These are phyloP conservation scores for Quercus agrifolia DNA, from an alignment of 306 rosid genomes.

Conservation along the genomic window DNA sequence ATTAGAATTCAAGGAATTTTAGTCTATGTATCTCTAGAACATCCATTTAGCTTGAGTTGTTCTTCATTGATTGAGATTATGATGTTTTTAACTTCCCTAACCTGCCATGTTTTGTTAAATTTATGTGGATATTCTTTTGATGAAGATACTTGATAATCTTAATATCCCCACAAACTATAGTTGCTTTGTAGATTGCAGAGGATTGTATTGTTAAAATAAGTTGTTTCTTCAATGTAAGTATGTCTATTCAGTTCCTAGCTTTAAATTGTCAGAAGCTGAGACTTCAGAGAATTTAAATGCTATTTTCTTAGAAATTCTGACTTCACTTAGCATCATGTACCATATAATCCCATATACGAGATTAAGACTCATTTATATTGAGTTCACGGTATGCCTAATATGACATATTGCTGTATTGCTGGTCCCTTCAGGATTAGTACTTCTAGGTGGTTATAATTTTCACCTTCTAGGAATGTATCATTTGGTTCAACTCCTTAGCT, in stretches of 20 bases:
- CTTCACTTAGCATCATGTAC: neutral
- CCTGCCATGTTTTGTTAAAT: neutral
- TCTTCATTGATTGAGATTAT: neutral
- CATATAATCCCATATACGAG: conserved; percentile 5
- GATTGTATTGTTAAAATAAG: neutral
- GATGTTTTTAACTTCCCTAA: neutral
- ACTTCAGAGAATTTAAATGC: conserved; percentile 5
- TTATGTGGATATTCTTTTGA: conserved; percentile 4
- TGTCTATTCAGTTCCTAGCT: conserved; percentile 9
- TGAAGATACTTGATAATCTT: neutral
- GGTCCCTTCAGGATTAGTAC: neutral
- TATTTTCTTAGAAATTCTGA: neutral
- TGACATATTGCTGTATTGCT: neutral
- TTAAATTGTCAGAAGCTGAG: conserved; percentile 4
- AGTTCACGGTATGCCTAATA: conserved; percentile 4
- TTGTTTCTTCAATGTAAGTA: conserved; percentile 2
- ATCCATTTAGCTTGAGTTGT: neutral
- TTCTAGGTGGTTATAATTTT: neutral
- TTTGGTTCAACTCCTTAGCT: conserved; percentile 4
- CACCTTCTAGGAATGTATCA: neutral
- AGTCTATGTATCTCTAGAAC: neutral
- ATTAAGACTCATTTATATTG: conserved; percentile 2
- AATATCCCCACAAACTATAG: neutral
- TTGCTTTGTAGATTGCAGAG: neutral
- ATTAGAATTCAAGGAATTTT: neutral